Conservation (phyloP, 257 asterid genomes). For the Petunia secreta region DNA sequence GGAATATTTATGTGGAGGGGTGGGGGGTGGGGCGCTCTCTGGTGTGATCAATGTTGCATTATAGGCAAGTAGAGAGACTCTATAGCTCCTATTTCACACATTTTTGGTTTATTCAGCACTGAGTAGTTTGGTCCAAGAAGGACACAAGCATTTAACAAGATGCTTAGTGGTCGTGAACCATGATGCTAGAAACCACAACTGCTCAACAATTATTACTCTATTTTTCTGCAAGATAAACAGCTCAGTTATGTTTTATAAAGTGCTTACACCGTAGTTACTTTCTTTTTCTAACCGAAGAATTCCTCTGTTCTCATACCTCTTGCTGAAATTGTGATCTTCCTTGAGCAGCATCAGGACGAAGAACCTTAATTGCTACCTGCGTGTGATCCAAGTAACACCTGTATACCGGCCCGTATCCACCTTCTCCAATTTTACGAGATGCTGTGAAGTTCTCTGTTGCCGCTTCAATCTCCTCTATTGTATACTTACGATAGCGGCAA, state of each 20-base stretch:
- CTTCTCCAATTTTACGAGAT: constrained; percentile 84
- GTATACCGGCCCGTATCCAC: constrained; percentile 94
- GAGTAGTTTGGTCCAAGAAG: constrained; percentile 7
- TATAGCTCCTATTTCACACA: constrained; percentile 10
- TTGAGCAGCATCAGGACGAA: constrained; percentile 94
- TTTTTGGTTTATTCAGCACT: not conserved
- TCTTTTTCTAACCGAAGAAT: not conserved
- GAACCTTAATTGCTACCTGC: constrained; percentile 85
- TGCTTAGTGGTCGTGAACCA: not conserved
- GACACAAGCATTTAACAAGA: not conserved
- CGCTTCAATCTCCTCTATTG: constrained; percentile 80
- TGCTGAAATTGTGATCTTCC: constrained; percentile 95
- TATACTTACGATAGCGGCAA: constrained; percentile 71
- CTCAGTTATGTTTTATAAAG: not conserved
- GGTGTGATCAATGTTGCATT: not conserved
- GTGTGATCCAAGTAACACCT: constrained; percentile 79
- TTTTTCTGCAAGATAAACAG: constrained; percentile 18
- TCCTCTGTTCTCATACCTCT: constrained; percentile 55
- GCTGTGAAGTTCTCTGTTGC: constrained; percentile 72
- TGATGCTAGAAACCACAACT: not conserved
- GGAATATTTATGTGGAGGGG: not conserved
- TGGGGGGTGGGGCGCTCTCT: no score
- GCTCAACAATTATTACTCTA: not conserved
- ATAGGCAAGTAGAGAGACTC: constrained; percentile 2
- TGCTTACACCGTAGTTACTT: not conserved